phyloP scores from a whole-genome alignment of 768 basidiomycete species.

The Leccinum rimulosum region DNA sequence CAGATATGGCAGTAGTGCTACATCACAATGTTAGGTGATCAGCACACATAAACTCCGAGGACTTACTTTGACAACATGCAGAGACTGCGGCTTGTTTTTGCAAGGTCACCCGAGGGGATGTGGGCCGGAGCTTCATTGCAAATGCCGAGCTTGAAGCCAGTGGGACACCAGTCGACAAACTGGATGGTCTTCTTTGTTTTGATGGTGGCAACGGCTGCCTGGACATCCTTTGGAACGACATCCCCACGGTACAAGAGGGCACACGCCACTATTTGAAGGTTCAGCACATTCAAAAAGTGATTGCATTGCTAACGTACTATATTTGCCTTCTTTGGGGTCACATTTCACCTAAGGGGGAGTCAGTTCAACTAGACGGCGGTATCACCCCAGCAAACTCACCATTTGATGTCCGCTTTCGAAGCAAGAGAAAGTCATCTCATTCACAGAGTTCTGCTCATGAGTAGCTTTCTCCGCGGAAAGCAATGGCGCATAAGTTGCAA shows the following conservation, averaged over 20 bases:
- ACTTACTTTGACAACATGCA: slow-evolving; percentile 94
- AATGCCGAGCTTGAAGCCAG: slow-evolving; percentile 97
- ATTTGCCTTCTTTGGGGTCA: slow-evolving; percentile 97
- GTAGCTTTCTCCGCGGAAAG: slow-evolving; percentile 93
- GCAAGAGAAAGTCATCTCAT: slow-evolving; percentile 98
- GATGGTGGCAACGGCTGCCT: slow-evolving; percentile 88
- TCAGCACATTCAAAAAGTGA: slow-evolving; percentile 10
- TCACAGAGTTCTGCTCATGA: slow-evolving; percentile 96
- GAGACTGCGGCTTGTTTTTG: slow-evolving; percentile 88
- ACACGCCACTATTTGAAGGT: slow-evolving; percentile 68
- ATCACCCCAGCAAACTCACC: slow-evolving; percentile 42
- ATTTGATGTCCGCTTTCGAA: slow-evolving; percentile 97
- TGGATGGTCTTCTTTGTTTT: slow-evolving; percentile 98
- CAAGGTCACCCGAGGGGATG: slow-evolving; percentile 93
- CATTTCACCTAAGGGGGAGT: slow-evolving; percentile 57
- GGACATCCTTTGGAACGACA: slow-evolving; percentile 94
- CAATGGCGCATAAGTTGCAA: slow-evolving; percentile 94
- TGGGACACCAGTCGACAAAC: slow-evolving; percentile 98
- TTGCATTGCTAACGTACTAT: slow-evolving; percentile 59
- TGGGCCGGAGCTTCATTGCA: slow-evolving; percentile 94
- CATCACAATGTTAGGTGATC: slow-evolving; percentile 3
- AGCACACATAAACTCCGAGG: neutral
- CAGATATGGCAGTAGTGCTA: slow-evolving; percentile 89
- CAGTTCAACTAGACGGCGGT: slow-evolving; percentile 1
- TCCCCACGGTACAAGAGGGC: slow-evolving; percentile 93